Evolutionary conservation across 2,329 filamentous ascomycete genomes (phyloP), one percentile per base, ranked within the genome.

Genomic region (Fusarium citri): DNA sequence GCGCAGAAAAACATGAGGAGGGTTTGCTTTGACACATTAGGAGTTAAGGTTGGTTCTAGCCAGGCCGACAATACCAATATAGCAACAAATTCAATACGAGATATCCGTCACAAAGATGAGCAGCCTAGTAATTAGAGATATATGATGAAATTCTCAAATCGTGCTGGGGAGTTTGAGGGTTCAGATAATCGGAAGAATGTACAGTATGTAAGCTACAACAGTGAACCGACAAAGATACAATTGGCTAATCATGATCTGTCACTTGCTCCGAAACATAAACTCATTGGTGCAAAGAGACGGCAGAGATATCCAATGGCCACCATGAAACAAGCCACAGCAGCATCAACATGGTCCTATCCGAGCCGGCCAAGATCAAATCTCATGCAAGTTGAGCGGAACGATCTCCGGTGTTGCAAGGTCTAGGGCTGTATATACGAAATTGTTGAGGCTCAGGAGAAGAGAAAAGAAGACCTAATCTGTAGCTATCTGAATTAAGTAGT

Each of bases 1-100:
- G 68, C 64, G 69, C 56, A 62, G 55, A 72, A 71, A 69, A 68
- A 55, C 63, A 70, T 28, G 66, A 51, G 55, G 53, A 40, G 60
- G 42, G 58, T 53, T 51, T 69, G 65, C 49, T 57, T 68, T 57
- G 20, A 66, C 26, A 43, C 45, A 69, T 40, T 31, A 23, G 56
- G 50, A 67, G 64, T 62, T 63, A 45, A 47, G 46, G 37, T 26
- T 66, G 49, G 50, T 54, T 60, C n/a, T 47, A 51, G 41, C 50
- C 58, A 67, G 48, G 40, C 64, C 57, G 41, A 47, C 34, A 48
- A 66, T 34, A 55, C 31, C 54, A 54, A 22, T 55, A 49, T 40
- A 67, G 42, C 34, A 50, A 53, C 47, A 57, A 48, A 51, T 50
- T 63, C 58, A 46, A 64, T 37, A 30, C 22, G 42, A 47, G 40